A percentile compares a stretch with the other conserved stretches of the same genome.
These are phyloP conservation scores for Funneliformis caledonium DNA, from an alignment of 371 early-diverging fungal species.

Conservation along the genomic window DNA sequence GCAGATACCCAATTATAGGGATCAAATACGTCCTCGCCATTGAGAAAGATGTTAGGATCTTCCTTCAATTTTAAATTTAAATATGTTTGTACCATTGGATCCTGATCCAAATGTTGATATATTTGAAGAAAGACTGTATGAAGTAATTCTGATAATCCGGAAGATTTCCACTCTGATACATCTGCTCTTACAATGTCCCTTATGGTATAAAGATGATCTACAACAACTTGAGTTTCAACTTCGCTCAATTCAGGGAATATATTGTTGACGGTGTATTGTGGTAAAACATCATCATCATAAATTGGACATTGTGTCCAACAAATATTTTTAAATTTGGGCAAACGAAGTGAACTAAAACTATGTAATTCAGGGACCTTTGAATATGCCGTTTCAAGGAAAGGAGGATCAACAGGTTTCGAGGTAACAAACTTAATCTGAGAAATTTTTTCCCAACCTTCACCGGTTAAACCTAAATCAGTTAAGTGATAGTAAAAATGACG, in stretches of 20 bases:
- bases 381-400: slow-evolving; percentile 10
- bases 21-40: slow-evolving; percentile 7
- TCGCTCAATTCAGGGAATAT: background rate
- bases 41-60: background rate
- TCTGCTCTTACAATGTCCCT: background rate
- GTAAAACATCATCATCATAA: background rate
- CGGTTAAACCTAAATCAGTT: background rate
- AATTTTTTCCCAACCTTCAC: background rate
- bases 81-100: background rate
- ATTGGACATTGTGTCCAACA: slow-evolving; percentile 15
- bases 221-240: background rate
- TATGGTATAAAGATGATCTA: slow-evolving; percentile 10
- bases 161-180: background rate
- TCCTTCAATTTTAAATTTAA: background rate
- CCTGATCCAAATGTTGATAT: background rate
- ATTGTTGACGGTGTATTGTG: background rate
- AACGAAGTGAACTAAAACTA: background rate
- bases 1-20: background rate
- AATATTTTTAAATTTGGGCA: background rate
- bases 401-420: background rate
- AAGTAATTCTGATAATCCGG: background rate
- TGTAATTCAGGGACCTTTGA: background rate
- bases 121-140: background rate
- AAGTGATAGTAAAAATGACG: background rate
- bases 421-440: background rate